Evolutionary conservation across 768 basidiomycete species (phyloP).

Genomic region (Termitomyces sp.): DNA sequence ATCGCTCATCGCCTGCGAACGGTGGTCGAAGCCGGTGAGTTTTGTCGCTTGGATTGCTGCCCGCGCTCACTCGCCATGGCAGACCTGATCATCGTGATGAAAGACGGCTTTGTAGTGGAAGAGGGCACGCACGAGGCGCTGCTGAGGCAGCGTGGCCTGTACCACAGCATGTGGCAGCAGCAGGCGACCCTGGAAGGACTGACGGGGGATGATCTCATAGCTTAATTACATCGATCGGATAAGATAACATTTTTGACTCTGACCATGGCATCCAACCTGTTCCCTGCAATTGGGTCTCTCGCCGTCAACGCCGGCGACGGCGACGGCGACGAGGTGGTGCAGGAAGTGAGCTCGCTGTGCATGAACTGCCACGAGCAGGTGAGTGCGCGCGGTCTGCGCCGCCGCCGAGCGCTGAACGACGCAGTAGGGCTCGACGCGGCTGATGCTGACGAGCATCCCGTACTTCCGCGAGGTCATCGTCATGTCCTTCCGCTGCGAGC

Average conservation of each 20-base stretch:
- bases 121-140: constrained; percentile 92
- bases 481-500: constrained; percentile 94
- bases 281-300: constrained; percentile 12
- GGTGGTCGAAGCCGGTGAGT: constrained; percentile 81
- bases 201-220: neutral
- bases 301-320: constrained; percentile 22
- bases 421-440: constrained; percentile 75
- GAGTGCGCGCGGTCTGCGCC: constrained; percentile 15
- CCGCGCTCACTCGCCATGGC: neutral
- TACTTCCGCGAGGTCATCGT: constrained; percentile 94
- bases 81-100: constrained; percentile 93
- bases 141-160: constrained; percentile 63
- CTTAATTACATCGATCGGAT: constrained; percentile 5
- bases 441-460: constrained; percentile 91
- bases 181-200: constrained; percentile 47
- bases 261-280: constrained; percentile 6
- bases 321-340: constrained; percentile 64
- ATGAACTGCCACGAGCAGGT: constrained; percentile 94
- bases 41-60: neutral
- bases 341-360: constrained; percentile 88
- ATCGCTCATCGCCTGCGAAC: constrained; percentile 93
- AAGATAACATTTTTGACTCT: constrained; percentile 3
- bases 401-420: constrained; percentile 15
- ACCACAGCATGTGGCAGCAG: constrained; percentile 78
- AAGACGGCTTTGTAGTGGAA: constrained; percentile 87